These are phyloP conservation scores for Carpinus viminea DNA, from an alignment of 306 rosid species.

Conservation along the genomic window DNA sequence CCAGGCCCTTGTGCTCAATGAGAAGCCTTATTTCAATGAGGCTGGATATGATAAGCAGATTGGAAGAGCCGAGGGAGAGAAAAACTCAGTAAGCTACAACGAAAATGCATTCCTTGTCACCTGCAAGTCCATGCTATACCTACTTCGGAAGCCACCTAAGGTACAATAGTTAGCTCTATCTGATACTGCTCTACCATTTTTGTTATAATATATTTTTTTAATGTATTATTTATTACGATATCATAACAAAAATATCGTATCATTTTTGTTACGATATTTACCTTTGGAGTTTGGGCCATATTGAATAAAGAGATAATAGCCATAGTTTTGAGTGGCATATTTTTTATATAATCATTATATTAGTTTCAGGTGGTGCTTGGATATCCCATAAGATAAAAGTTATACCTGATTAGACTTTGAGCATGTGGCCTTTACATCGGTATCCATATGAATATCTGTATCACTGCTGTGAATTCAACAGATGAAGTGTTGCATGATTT, in stretches of 20 bases:
- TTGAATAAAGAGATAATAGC: neutral
- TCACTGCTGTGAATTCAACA: neutral
- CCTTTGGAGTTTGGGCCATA: neutral
- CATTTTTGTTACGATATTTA: too few relatives aligned
- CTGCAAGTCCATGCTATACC: conserved; percentile 79
- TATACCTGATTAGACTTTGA: neutral
- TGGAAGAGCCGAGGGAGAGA: conserved; percentile 95
- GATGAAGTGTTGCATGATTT: neutral
- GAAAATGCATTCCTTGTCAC: conserved; percentile 90
- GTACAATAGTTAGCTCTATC: conserved; percentile 39
- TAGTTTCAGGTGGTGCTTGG: neutral
- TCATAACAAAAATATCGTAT: too few relatives aligned
- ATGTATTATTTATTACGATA: too few relatives aligned
- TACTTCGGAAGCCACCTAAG: conserved; percentile 71
- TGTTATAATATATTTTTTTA: neutral
- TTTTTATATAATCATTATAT: neutral
- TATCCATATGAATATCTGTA: neutral
- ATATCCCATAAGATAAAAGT: neutral
- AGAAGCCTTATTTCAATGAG: conserved; percentile 96
- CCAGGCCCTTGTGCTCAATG: conserved; percentile 95
- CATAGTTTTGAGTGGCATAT: neutral
- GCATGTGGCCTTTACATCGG: neutral
- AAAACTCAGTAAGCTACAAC: conserved; percentile 83
- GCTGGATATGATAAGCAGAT: conserved; percentile 93
- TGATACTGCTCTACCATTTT: neutral